A percentile compares a stretch with the other conserved stretches of the same genome.
These are phyloP conservation scores for Salix suchowensis DNA, from an alignment of 345 rosid species.

Conservation along the genomic window DNA sequence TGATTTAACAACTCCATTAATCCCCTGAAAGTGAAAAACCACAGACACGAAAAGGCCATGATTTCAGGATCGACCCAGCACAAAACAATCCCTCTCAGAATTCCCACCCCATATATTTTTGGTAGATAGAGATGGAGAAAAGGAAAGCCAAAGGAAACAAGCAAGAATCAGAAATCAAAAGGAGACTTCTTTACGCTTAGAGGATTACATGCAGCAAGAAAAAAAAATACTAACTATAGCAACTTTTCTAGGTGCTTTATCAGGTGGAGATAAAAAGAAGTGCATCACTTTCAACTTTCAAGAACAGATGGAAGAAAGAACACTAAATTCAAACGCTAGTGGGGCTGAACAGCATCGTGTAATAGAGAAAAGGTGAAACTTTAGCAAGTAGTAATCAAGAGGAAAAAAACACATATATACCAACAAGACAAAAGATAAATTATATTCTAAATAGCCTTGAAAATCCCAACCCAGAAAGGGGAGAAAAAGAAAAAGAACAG, in stretches of 20 bases:
- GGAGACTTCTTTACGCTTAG: slow-evolving; percentile 15
- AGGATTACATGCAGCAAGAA: slow-evolving; percentile 19
- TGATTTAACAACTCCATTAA: slow-evolving; percentile 24
- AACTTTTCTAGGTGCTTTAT: slow-evolving; percentile 18
- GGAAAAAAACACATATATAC: neutral
- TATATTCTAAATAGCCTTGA: slow-evolving; percentile 8
- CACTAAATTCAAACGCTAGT: slow-evolving; percentile 26
- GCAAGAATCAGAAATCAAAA: slow-evolving; percentile 23
- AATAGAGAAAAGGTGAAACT: slow-evolving; percentile 6
- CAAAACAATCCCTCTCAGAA: neutral
- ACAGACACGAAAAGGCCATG: slow-evolving; percentile 15
- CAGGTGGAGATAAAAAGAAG: slow-evolving; percentile 11
- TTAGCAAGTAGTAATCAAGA: slow-evolving; percentile 5
- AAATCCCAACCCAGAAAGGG: slow-evolving; percentile 8
- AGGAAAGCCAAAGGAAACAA: slow-evolving; percentile 12
- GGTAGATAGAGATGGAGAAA: neutral
- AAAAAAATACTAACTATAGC: slow-evolving; percentile 2
- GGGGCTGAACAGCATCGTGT: slow-evolving; percentile 25
- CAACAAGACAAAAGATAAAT: neutral
- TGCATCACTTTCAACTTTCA: slow-evolving; percentile 14
- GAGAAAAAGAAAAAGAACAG: neutral
- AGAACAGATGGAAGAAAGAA: slow-evolving; percentile 17
- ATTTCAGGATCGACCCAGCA: slow-evolving; percentile 22
- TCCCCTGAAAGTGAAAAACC: slow-evolving; percentile 28
- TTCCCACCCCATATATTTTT: neutral